A percentile compares a stretch with the other conserved stretches of the same genome.
These are phyloP conservation scores for Eutrema yunnanense DNA, from an alignment of 345 rosid genomes.

Conservation along the genomic window DNA sequence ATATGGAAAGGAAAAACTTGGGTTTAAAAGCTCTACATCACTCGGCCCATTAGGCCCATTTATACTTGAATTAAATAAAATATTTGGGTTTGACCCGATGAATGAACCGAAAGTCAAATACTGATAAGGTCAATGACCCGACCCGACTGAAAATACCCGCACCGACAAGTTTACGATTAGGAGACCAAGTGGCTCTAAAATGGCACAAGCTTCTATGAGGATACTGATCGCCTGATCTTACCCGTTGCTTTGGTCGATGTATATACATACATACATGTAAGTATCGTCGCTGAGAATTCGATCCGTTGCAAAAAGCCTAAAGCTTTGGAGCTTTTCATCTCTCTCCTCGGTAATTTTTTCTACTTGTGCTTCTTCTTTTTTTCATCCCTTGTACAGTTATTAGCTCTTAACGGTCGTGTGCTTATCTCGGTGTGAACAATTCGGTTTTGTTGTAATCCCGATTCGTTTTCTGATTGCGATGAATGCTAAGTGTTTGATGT, in stretches of 20 bases:
- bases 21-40: background rate
- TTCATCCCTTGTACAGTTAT: background rate
- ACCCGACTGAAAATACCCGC: constrained; percentile 9
- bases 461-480: background rate
- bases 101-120: background rate
- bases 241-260: background rate
- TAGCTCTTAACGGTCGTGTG: background rate
- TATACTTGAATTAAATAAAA: background rate
- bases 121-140: constrained; percentile 13
- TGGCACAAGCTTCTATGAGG: constrained; percentile 15
- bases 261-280: background rate
- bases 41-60: constrained; percentile 4
- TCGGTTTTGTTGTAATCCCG: background rate
- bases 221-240: constrained; percentile 10
- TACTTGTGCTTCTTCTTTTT: background rate
- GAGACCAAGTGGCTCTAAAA: constrained; percentile 25
- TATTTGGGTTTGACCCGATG: background rate
- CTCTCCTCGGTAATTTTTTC: background rate
- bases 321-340: background rate
- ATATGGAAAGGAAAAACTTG: background rate
- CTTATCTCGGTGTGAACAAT: background rate
- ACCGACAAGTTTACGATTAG: constrained; percentile 14
- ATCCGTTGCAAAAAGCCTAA: background rate
- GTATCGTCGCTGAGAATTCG: background rate
- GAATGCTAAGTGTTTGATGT: constrained; percentile 1